A percentile compares a stretch with the other conserved stretches of the same genome.
Conservation (phyloP, 495 filamentous ascomycete species). For the Tuber calosporum region DNA sequence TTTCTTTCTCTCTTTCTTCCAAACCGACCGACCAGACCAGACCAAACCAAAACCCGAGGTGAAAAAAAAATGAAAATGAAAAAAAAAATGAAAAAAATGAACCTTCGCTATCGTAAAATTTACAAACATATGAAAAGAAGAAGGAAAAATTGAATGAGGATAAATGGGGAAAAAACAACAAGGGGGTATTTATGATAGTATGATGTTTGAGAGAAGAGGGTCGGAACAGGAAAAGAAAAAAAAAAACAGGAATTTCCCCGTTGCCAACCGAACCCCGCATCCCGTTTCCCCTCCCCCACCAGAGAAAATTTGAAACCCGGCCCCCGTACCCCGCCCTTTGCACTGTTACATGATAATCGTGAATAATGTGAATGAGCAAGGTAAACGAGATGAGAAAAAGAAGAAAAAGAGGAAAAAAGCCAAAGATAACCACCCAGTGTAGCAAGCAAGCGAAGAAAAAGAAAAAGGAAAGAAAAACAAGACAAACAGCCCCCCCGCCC, state of each 20-base stretch:
- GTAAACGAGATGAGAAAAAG: neutral
- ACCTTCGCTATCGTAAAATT: neutral
- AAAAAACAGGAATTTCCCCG: slow-evolving; percentile 1
- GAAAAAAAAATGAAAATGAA: neutral
- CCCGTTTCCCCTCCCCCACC: neutral
- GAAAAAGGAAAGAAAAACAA: neutral
- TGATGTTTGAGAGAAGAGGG: slow-evolving; percentile 20
- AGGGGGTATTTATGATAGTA: neutral
- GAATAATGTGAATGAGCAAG: slow-evolving; percentile 4
- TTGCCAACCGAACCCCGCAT: neutral
- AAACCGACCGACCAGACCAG: slow-evolving; percentile 1
- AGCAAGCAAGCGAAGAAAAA: neutral
- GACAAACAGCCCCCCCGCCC: neutral
- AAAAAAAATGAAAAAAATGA: slow-evolving; percentile 4
- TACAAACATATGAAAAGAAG: slow-evolving; percentile 1
- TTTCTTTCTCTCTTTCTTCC: neutral
- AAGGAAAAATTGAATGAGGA: neutral
- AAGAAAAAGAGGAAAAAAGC: neutral
- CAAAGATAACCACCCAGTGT: neutral
- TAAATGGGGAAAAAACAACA: neutral
- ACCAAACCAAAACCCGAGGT: neutral
- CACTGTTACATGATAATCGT: neutral
- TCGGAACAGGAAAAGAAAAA: slow-evolving; percentile 11
- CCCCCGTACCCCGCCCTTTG: slow-evolving; percentile 1
- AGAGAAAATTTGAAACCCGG: neutral